A percentile compares a stretch with the other conserved stretches of the same genome.
Conservation (phyloP, 2,329 filamentous ascomycete species). For the Diaporthe sp. region DNA sequence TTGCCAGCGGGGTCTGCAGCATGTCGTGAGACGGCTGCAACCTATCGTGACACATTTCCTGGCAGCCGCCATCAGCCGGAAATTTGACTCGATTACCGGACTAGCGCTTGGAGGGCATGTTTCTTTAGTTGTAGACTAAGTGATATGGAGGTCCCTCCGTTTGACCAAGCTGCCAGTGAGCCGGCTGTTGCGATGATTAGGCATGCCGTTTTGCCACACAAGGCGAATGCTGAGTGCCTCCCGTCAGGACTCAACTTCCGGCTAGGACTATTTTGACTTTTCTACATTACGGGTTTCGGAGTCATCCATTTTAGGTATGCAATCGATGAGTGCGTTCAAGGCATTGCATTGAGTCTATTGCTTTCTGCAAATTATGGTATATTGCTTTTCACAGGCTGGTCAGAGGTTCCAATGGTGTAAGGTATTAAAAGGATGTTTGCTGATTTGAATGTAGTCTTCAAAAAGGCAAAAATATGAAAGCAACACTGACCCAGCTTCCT, state of each 20-base stretch:
- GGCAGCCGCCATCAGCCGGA: background rate
- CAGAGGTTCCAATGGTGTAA: too few relatives aligned
- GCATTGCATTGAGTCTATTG: background rate
- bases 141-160: background rate
- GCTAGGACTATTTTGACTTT: background rate
- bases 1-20: background rate
- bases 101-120: background rate
- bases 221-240: background rate
- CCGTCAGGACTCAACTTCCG: background rate
- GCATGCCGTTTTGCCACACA: background rate
- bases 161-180: background rate
- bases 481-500: too few relatives aligned
- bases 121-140: background rate
- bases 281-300: too few relatives aligned
- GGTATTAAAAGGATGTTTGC: too few relatives aligned
- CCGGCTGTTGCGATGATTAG: background rate
- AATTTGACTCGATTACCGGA: background rate
- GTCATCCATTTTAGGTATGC: background rate
- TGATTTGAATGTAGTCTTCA: too few relatives aligned
- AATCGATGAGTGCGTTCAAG: background rate
- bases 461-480: too few relatives aligned
- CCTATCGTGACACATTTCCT: background rate
- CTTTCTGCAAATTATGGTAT: background rate
- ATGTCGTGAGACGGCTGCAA: background rate
- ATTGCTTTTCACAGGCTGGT: background rate